Evolutionary conservation across 2,329 filamentous ascomycete genomes (phyloP).

Genomic region (Talaromyces pinophilus): DNA sequence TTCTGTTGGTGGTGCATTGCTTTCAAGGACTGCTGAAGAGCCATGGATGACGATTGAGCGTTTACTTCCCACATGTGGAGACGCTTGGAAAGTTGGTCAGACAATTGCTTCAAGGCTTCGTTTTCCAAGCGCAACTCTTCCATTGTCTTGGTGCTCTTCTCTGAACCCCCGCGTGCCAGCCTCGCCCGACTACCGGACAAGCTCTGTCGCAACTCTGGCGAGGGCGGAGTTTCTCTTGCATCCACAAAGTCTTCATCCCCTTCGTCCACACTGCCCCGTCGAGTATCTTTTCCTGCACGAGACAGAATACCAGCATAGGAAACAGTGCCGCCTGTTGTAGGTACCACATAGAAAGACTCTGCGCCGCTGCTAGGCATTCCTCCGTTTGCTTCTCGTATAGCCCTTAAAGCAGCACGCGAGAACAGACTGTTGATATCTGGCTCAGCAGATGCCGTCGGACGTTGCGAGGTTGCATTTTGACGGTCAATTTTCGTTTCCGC

Average conservation of each 20-base stretch:
- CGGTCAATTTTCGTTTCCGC: constrained; percentile 42
- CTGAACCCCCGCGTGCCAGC: constrained; percentile 24
- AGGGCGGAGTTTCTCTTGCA: constrained; percentile 67
- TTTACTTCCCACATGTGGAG: constrained; percentile 93
- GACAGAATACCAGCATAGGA: constrained; percentile 88
- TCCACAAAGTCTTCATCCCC: constrained; percentile 88
- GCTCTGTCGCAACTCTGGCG: constrained; percentile 50
- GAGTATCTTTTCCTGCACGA: constrained; percentile 48
- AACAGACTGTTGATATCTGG: constrained; percentile 83
- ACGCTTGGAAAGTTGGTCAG: constrained; percentile 82
- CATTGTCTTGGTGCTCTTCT: constrained; percentile 60
- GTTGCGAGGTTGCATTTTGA: constrained; percentile 44
- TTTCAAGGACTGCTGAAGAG: constrained; percentile 77
- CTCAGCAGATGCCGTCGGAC: constrained; percentile 50
- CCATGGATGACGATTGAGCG: constrained; percentile 82
- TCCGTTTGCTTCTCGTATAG: constrained; percentile 68
- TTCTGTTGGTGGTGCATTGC: constrained; percentile 47
- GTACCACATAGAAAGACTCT: constrained; percentile 90
- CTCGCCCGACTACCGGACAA: constrained; percentile 44
- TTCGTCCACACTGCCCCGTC: constrained; percentile 56
- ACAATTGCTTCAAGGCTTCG: constrained; percentile 75
- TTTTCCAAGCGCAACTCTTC: constrained; percentile 93
- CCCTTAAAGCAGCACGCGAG: constrained; percentile 79
- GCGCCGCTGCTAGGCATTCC: constrained; percentile 59
- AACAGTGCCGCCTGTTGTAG: constrained; percentile 84